These are phyloP conservation scores for Saccharomycopsis oosterbeekiorum DNA, from an alignment of 805 yeast genomes.

Conservation along the genomic window DNA sequence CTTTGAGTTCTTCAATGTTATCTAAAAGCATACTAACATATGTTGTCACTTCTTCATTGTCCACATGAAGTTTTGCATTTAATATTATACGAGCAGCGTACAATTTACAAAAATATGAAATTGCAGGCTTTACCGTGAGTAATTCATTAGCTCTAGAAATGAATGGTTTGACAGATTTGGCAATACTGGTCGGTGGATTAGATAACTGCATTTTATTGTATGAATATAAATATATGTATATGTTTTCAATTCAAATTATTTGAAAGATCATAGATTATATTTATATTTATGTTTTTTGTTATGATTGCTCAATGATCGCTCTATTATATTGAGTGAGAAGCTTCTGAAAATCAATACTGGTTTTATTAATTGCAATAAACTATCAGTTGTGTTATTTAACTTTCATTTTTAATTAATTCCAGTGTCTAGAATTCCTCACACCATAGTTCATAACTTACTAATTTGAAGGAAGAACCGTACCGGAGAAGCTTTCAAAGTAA, in stretches of 20 bases:
- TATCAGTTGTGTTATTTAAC: no score
- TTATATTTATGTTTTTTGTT: no score
- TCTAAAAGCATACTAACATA: conserved; percentile 58
- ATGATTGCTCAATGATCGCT: no score
- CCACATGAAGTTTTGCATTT: conserved; percentile 46
- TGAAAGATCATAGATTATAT: no score
- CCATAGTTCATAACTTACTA: no score
- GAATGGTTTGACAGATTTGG: conserved; percentile 35
- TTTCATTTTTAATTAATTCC: no score
- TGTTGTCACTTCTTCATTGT: conserved; percentile 43
- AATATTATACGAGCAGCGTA: conserved; percentile 70
- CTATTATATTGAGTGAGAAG: no score
- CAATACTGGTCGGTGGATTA: conserved; percentile 24
- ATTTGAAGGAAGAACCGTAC: not conserved
- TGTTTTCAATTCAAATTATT: no score
- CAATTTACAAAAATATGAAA: conserved; percentile 62
- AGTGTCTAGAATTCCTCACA: no score
- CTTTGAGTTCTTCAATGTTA: conserved; percentile 53
- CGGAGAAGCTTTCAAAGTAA: not conserved
- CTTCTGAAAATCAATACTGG: no score
- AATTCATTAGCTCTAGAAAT: conserved; percentile 51
- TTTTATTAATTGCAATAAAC: no score
- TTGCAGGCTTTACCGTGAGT: conserved; percentile 46
- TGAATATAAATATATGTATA: not conserved
- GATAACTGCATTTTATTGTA: not conserved